These are phyloP conservation scores for Panicum miliaceum DNA, from an alignment of 176 grass and related monocot species.

Conservation along the genomic window DNA sequence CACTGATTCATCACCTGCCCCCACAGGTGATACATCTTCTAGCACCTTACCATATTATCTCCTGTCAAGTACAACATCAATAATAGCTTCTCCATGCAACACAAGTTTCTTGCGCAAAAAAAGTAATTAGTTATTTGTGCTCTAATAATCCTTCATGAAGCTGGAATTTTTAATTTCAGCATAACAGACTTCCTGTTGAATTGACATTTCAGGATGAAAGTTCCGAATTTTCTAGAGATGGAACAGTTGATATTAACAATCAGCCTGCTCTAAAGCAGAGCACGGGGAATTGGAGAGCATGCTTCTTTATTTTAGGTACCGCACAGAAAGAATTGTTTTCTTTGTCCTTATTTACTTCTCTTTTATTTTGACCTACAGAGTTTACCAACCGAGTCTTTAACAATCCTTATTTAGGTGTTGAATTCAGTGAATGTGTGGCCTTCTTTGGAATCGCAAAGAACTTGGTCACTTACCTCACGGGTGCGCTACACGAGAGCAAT, in stretches of 20 bases:
- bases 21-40: not conserved
- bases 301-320: constrained; percentile 34
- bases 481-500: constrained; percentile 25
- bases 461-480: constrained; percentile 34
- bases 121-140: not conserved
- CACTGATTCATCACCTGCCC: not conserved
- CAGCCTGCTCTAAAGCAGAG: not conserved
- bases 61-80: not conserved
- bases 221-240: constrained; percentile 26
- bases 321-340: not conserved
- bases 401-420: not conserved
- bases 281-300: constrained; percentile 44
- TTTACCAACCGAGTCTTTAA: no score
- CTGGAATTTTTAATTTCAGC: not conserved
- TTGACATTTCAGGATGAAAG: not conserved
- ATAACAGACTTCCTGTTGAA: not conserved
- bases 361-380: not conserved
- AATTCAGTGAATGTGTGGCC: constrained; percentile 35
- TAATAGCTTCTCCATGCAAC: not conserved
- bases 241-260: not conserved
- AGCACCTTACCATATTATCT: not conserved
- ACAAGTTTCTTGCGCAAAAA: not conserved
- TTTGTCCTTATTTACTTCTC: not conserved
- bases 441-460: not conserved
- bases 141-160: no score